Evolutionary conservation across 2,329 filamentous ascomycete genomes (phyloP).

Genomic region (Neurospora sp.): DNA sequence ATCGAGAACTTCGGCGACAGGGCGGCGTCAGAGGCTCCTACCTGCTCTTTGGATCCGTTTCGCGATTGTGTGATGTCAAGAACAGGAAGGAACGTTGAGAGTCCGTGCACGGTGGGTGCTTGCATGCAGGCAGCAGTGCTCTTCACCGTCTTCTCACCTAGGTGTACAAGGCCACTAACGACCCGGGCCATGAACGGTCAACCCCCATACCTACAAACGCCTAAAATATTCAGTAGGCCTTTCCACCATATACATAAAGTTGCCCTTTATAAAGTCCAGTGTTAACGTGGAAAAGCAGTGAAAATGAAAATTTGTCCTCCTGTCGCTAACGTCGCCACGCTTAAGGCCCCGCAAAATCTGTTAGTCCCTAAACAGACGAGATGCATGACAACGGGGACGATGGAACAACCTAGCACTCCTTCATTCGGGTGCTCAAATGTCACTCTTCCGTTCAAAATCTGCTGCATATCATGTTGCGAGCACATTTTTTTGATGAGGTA

Average conservation of each 20-base stretch:
- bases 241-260: too few species aligned
- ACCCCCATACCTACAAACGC: too few species aligned
- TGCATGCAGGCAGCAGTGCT: not conserved
- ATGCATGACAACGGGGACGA: not conserved
- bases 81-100: not conserved
- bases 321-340: not conserved
- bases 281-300: too few species aligned
- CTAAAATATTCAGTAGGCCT: too few species aligned
- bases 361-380: not conserved
- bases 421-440: not conserved
- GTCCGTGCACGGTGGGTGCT: not conserved
- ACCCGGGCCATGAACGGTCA: too few species aligned
- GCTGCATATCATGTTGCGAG: not conserved
- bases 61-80: not conserved
- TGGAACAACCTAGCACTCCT: not conserved
- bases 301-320: too few species aligned
- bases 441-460: fast-evolving
- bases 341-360: not conserved
- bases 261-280: too few species aligned
- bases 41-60: not conserved
- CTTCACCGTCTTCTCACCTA: not conserved
- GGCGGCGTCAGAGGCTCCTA: not conserved
- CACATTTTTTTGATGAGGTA: too few species aligned
- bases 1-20: not conserved
- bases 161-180: not conserved